These are phyloP conservation scores for Cyanidioschyzon merolae DNA, from an alignment of 23 red algal genomes.

Conservation along the genomic window DNA sequence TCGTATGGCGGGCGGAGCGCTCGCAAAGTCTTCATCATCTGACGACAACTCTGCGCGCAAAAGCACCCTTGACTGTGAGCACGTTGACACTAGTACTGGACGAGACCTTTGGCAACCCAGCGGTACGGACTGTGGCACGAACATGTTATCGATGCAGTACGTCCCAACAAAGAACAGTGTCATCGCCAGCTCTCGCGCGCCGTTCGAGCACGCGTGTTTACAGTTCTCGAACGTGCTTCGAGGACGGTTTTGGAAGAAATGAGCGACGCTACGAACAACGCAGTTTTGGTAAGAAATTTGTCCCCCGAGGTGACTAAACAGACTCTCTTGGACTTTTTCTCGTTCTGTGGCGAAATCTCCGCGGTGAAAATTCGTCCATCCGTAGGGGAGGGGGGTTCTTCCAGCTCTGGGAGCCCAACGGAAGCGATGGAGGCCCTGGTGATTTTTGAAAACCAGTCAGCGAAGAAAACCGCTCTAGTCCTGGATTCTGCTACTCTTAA, in stretches of 20 bases:
- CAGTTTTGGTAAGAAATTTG: slow-evolving; percentile 24
- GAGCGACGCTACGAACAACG: slow-evolving; percentile 4
- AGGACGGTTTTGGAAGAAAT: too few relatives aligned
- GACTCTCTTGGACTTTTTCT: slow-evolving; percentile 26
- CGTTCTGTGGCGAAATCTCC: slow-evolving; percentile 31
- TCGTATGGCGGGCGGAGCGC: slow-evolving; percentile 1
- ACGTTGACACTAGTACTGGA: background rate
- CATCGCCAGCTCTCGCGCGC: background rate
- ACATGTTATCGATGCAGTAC: background rate
- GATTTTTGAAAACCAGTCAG: slow-evolving; percentile 3
- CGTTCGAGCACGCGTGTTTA: background rate
- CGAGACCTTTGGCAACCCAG: background rate
- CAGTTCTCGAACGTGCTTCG: too few relatives aligned
- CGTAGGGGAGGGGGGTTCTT: background rate
- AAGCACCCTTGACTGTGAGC: background rate
- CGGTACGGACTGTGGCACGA: background rate
- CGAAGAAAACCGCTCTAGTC: slow-evolving; percentile 20
- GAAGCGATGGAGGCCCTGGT: slow-evolving; percentile 21
- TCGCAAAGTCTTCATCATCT: background rate
- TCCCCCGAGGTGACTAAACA: slow-evolving; percentile 23
- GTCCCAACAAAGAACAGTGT: background rate
- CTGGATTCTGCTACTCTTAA: slow-evolving; percentile 22
- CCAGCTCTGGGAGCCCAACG: background rate
- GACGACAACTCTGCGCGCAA: background rate
- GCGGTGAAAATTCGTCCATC: slow-evolving; percentile 6